Percentiles rank a stretch among this genome's conserved stretches.
phyloP scores from a whole-genome alignment of 2,329 filamentous ascomycete species.

The Ceratocystis lukuohia region DNA sequence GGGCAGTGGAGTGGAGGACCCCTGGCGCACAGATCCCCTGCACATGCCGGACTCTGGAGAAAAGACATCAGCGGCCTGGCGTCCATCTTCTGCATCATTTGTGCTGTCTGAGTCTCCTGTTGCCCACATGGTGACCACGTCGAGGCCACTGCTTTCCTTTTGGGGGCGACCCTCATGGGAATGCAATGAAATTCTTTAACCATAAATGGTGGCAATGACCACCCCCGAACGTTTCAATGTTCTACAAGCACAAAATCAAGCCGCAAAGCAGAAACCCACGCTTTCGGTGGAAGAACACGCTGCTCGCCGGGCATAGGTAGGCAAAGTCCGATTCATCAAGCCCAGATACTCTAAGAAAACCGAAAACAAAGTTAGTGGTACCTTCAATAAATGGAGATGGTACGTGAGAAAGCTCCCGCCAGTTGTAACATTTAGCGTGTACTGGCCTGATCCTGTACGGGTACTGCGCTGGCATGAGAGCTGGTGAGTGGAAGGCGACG shows the following conservation, averaged over 20 bases:
- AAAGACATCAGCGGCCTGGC: not conserved
- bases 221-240: not conserved
- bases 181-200: not conserved
- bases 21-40: not conserved
- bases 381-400: not conserved
- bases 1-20: not conserved
- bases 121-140: not conserved
- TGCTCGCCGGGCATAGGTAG: not conserved
- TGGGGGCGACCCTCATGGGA: not conserved
- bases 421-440: not conserved
- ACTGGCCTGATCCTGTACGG: not conserved
- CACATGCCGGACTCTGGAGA: not conserved
- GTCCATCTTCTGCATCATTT: not conserved
- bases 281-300: not conserved
- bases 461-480: not conserved
- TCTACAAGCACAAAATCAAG: not conserved
- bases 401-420: not conserved
- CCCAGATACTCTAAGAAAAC: not conserved
- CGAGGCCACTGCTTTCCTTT: not conserved
- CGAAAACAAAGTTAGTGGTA: not conserved
- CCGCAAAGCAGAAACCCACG: not conserved
- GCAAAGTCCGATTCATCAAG: not conserved
- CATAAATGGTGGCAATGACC: not conserved
- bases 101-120: not conserved
- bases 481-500: not conserved